Base-by-base conservation (phyloP, 805 yeast species). In the Lipomyces sp. region DNA sequence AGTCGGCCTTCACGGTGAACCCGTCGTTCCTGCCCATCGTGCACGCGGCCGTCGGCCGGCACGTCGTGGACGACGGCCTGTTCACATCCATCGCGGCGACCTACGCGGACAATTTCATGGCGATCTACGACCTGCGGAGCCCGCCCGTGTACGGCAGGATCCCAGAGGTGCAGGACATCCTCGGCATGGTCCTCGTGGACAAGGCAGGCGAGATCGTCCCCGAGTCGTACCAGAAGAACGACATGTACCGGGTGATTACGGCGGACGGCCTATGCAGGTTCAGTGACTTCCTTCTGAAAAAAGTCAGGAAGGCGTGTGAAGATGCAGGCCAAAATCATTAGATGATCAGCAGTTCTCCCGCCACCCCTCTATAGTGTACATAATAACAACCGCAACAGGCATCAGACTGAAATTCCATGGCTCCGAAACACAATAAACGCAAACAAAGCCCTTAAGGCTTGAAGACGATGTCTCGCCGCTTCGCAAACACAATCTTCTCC, bases 161-260 rank as follows among this genome's bases (percentile, higher is more conserved):
- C 13, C 87, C 91, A 1, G 84, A 82, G 19, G 76, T 83, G 7
- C 86, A 83, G 54, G 84, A 83, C 59, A 79, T 81, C 1, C 71
- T 80, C 45, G 95, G 95, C 0, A 83, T 82, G 61, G 81, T 85
- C 8, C 74, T 75, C 55, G 84, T 86, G 2, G 77, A 77, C 55
- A 65, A 55, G 1, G 63, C 72, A 2, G 85, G 86, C 0, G 70
- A 72, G 39, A 83, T 86, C 52, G 69, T 79, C 1, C 71, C 72
- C 1, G 75, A 68, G 1, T 70, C 80, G 18, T 86, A 80, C 59
- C 80, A 85, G 63, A 61, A 66, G 4, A 86, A 86, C 63, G 61
- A 66, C 16, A 69, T 81, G 74, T 86, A 86, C 65, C 69, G 85
- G 16, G 50, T 82, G 3, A 68, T 76, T 14, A 71, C 75, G 13